Conservation (phyloP, 1,284 basidiomycete species). For the Microbotryum scabiosae region DNA sequence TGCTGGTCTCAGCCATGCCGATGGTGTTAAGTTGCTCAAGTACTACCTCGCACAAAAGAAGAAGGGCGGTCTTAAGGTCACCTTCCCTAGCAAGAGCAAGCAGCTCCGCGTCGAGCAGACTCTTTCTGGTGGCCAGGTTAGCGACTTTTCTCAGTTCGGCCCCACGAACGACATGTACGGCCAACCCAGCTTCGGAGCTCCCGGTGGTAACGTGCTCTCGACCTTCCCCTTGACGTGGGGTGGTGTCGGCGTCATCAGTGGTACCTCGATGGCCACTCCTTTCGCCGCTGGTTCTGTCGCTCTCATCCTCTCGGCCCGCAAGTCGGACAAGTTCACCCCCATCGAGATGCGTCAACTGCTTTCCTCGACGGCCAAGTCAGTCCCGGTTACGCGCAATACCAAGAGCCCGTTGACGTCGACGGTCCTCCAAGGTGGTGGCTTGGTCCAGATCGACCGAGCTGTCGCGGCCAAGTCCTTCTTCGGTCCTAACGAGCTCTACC, state of each 20-base stretch:
- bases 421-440: constrained; percentile 44
- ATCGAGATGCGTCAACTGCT: constrained; percentile 49
- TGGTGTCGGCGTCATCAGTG: constrained; percentile 46
- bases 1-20: too few relatives aligned
- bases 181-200: constrained; percentile 53
- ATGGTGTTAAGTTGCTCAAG: too few relatives aligned
- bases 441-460: constrained; percentile 57
- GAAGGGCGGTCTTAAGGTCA: too few relatives aligned
- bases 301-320: constrained; percentile 50
- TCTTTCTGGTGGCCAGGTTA: constrained; percentile 46
- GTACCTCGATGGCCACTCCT: constrained; percentile 37
- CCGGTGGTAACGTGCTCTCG: constrained; percentile 56
- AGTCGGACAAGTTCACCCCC: constrained; percentile 46
- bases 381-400: constrained; percentile 41
- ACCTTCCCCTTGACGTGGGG: constrained; percentile 49
- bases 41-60: too few relatives aligned
- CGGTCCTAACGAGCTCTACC: constrained; percentile 52
- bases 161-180: constrained; percentile 55
- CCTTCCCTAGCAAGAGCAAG: constrained; percentile 34
- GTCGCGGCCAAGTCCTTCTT: constrained; percentile 52
- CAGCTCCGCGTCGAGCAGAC: constrained; percentile 20
- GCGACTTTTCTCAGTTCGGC: constrained; percentile 50
- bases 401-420: neutral
- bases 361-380: constrained; percentile 51
- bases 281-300: constrained; percentile 59